Evolutionary conservation across 192 early-diverging fungal species (phyloP).

Genomic region (Coemansia sp.): DNA sequence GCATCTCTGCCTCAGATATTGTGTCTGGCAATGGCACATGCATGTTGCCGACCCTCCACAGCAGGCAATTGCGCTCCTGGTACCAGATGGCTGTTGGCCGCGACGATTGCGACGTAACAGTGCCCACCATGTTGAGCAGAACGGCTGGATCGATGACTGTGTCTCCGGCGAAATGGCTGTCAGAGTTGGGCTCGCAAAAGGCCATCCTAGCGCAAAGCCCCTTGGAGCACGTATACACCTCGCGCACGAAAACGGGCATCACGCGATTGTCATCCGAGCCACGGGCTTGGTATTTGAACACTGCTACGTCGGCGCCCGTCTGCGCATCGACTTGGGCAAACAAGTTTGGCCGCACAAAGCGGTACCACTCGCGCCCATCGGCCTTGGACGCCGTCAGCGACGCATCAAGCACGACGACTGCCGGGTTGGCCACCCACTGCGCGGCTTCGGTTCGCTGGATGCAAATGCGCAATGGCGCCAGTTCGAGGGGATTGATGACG

Average conservation of each 20-base stretch:
- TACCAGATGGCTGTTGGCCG: constrained; percentile 50
- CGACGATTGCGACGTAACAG: constrained; percentile 32
- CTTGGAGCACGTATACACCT: neutral
- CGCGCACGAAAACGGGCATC: constrained; percentile 19
- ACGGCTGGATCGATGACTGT: constrained; percentile 22
- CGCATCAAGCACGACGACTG: constrained; percentile 39
- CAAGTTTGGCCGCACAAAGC: constrained; percentile 53
- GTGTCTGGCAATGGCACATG: constrained; percentile 8
- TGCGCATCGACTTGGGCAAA: constrained; percentile 32
- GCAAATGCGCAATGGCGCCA: constrained; percentile 50
- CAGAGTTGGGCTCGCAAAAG: constrained; percentile 34
- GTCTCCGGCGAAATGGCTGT: constrained; percentile 24
- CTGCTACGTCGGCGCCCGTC: constrained; percentile 12
- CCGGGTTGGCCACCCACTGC: constrained; percentile 47
- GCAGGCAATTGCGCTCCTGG: constrained; percentile 36
- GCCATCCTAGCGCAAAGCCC: constrained; percentile 23
- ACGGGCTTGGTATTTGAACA: constrained; percentile 45
- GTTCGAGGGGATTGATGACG: constrained; percentile 38
- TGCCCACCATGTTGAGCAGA: constrained; percentile 34
- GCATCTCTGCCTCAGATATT: neutral
- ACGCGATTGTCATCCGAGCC: constrained; percentile 1
- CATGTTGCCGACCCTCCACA: constrained; percentile 45
- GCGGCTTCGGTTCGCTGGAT: constrained; percentile 16
- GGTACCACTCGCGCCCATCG: constrained; percentile 48
- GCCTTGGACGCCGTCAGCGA: constrained; percentile 25